Conservation (phyloP, 495 filamentous ascomycete species). For the Penicillium paradoxum region DNA sequence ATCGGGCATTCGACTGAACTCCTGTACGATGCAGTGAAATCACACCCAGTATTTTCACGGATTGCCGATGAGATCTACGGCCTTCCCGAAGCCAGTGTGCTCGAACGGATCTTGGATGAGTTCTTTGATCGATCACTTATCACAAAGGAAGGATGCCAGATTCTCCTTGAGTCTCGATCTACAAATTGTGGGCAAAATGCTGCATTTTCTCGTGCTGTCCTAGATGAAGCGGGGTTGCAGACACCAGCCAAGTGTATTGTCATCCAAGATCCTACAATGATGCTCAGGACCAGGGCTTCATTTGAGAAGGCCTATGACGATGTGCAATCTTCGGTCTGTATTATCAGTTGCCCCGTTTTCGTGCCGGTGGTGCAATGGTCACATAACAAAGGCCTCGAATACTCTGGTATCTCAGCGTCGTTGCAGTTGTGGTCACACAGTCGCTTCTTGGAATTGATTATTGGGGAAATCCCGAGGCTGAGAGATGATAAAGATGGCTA, state of each 20-base stretch:
- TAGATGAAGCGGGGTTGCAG: constrained; percentile 18
- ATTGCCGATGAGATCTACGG: constrained; percentile 18
- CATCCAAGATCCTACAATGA: constrained; percentile 39
- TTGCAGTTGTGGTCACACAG: constrained; percentile 19
- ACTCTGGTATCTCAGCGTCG: constrained; percentile 1
- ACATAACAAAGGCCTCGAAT: constrained; percentile 5
- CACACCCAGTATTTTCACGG: constrained; percentile 17
- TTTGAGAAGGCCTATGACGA: constrained; percentile 27
- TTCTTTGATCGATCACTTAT: constrained; percentile 21
- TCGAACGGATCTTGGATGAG: constrained; percentile 23
- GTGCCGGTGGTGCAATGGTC: constrained; percentile 20
- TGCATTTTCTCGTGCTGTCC: constrained; percentile 17
- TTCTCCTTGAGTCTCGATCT: constrained; percentile 32
- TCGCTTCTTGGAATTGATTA: constrained; percentile 26
- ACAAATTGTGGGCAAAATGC: constrained; percentile 40
- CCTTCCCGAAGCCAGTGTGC: constrained; percentile 28
- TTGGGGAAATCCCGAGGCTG: constrained; percentile 32
- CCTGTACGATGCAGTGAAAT: constrained; percentile 28
- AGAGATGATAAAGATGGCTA: constrained; percentile 33
- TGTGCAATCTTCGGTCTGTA: constrained; percentile 4
- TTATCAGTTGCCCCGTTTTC: constrained; percentile 31
- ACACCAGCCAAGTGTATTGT: constrained; percentile 18
- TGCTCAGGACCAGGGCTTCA: constrained; percentile 28
- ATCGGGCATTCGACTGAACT: constrained; percentile 34
- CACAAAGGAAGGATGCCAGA: constrained; percentile 12